Conservation (phyloP, 495 filamentous ascomycete genomes). For the Glarea lozoyensis region DNA sequence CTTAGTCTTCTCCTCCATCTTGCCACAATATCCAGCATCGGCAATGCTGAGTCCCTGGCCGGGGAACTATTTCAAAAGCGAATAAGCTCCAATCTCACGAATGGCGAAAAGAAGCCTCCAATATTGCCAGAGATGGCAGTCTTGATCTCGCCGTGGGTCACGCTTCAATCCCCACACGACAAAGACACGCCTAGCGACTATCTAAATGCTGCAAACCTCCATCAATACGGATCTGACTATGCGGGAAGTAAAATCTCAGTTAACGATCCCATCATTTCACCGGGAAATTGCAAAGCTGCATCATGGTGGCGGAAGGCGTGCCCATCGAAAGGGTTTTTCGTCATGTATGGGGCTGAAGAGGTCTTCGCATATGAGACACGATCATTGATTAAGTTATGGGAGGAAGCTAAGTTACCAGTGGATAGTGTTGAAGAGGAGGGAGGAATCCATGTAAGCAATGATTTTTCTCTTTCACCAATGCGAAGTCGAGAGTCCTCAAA, state of each 20-base stretch:
- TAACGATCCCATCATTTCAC: slow-evolving; percentile 52
- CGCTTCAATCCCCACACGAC: slow-evolving; percentile 45
- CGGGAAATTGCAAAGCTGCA: slow-evolving; percentile 55
- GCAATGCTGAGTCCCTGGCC: neutral
- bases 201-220: slow-evolving; percentile 42
- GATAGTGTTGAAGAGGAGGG: slow-evolving; percentile 40
- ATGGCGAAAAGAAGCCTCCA: neutral
- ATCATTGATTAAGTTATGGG: slow-evolving; percentile 38
- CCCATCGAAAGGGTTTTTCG: slow-evolving; percentile 48
- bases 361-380: slow-evolving; percentile 57
- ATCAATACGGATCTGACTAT: slow-evolving; percentile 57
- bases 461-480: too few species aligned
- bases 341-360: slow-evolving; percentile 64
- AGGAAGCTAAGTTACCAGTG: slow-evolving; percentile 37
- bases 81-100: neutral
- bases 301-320: slow-evolving; percentile 51
- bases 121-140: slow-evolving; percentile 37
- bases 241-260: slow-evolving; percentile 35
- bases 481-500: too few species aligned
- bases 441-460: slow-evolving; percentile 64
- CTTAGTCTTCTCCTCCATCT: slow-evolving; percentile 54
- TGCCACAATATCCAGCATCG: slow-evolving; percentile 21
- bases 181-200: slow-evolving; percentile 53
- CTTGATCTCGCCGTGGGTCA: slow-evolving; percentile 54
- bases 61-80: too few species aligned